Percentiles rank a stretch among this genome's conserved stretches.
Conservation (phyloP, 2,329 filamentous ascomycete species). For the Raffaelea ambrosiae region DNA sequence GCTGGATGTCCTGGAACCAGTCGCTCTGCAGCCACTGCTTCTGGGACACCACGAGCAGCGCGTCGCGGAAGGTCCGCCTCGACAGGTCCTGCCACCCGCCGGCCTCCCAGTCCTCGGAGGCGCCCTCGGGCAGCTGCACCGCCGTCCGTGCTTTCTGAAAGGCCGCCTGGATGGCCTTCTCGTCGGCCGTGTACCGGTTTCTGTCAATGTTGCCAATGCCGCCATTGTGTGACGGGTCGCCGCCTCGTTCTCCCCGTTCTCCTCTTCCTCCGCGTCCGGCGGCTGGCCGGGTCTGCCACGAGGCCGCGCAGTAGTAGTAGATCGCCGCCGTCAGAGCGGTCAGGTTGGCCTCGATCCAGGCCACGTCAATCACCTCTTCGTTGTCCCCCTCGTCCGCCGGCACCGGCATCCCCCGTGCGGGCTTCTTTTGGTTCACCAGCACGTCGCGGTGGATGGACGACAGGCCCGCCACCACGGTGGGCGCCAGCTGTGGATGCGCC, state of each 20-base stretch:
- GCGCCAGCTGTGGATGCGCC: slow-evolving; percentile 51
- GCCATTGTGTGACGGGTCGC: neutral
- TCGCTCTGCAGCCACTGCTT: slow-evolving; percentile 50
- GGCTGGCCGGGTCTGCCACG: slow-evolving; percentile 9
- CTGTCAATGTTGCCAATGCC: slow-evolving; percentile 16
- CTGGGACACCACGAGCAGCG: slow-evolving; percentile 49
- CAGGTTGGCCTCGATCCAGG: slow-evolving; percentile 39
- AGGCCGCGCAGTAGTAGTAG: slow-evolving; percentile 48
- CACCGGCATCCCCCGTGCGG: neutral
- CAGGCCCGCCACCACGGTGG: slow-evolving; percentile 67
- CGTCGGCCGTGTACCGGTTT: slow-evolving; percentile 35
- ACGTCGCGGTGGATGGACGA: slow-evolving; percentile 39
- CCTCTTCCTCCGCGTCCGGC: too few relatives aligned
- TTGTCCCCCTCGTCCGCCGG: neutral
- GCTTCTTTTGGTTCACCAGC: neutral
- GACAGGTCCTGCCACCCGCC: slow-evolving; percentile 41
- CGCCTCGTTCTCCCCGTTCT: neutral
- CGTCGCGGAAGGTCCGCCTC: slow-evolving; percentile 50
- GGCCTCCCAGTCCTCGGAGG: slow-evolving; percentile 28
- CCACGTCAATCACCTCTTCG: slow-evolving; percentile 26
- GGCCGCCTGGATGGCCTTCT: slow-evolving; percentile 37
- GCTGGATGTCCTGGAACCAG: slow-evolving; percentile 54
- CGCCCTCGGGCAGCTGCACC: neutral
- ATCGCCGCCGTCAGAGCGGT: slow-evolving; percentile 51
- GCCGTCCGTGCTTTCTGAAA: slow-evolving; percentile 18